Conservation (phyloP, 768 basidiomycete species). For the Imleria badia region DNA sequence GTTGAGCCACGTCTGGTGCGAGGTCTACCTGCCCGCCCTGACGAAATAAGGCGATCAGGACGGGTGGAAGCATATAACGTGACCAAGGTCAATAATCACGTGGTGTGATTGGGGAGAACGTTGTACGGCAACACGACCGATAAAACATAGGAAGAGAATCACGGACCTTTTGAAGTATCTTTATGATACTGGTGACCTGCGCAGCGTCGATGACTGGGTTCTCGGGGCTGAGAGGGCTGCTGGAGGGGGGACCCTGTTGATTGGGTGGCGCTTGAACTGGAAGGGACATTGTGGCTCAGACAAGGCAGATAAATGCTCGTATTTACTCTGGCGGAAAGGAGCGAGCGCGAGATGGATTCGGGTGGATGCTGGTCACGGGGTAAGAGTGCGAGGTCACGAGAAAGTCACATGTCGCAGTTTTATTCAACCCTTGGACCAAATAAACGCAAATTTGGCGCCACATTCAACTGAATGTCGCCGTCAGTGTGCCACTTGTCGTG, state of each 20-base stretch:
- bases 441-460: constrained; percentile 29
- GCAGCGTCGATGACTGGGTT: constrained; percentile 41
- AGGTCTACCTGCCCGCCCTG: constrained; percentile 50
- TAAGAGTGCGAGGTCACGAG: constrained; percentile 39
- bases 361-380: constrained; percentile 43
- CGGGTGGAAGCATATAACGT: constrained; percentile 16
- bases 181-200: constrained; percentile 61
- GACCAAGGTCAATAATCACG: constrained; percentile 26
- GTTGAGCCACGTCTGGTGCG: constrained; percentile 63
- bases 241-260: constrained; percentile 10
- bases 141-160: neutral
- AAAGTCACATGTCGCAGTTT: constrained; percentile 41
- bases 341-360: constrained; percentile 8
- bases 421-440: constrained; percentile 34
- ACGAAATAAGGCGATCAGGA: constrained; percentile 2
- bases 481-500: too few species aligned
- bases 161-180: constrained; percentile 58
- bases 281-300: constrained; percentile 14
- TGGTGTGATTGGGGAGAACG: constrained; percentile 12
- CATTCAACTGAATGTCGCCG: too few species aligned
- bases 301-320: neutral
- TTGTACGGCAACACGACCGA: neutral
- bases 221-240: constrained; percentile 12
- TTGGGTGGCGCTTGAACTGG: constrained; percentile 12
- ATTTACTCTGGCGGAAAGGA: constrained; percentile 4